These are phyloP conservation scores for Aplosporella prunicola DNA, from an alignment of 2,329 filamentous ascomycete genomes.

Conservation along the genomic window DNA sequence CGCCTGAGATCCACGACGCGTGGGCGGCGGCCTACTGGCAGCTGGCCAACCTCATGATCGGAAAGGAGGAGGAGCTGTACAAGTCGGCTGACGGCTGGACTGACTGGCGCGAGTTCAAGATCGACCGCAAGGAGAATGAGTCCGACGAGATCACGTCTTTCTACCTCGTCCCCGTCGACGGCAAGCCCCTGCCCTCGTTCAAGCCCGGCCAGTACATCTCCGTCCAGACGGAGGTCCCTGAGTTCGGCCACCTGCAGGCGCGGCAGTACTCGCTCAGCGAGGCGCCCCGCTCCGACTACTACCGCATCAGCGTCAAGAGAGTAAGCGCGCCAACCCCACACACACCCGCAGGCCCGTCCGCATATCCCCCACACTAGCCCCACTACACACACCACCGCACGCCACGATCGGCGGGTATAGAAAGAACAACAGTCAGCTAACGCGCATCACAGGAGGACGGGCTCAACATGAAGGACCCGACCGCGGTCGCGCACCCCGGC, in stretches of 20 bases:
- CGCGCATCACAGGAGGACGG: constrained; percentile 41
- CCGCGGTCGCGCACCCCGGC: constrained; percentile 46
- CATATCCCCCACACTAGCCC: not conserved
- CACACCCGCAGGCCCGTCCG: too few relatives aligned
- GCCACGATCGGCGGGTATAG: too few relatives aligned
- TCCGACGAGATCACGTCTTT: constrained; percentile 61
- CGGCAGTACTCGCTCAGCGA: constrained; percentile 67
- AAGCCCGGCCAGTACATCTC: constrained; percentile 66
- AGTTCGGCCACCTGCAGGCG: constrained; percentile 49
- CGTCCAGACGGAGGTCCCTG: constrained; percentile 48
- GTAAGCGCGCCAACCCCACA: too few relatives aligned
- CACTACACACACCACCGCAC: too few relatives aligned
- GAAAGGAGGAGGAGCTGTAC: constrained; percentile 55
- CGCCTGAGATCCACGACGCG: constrained; percentile 52
- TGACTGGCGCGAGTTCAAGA: constrained; percentile 57
- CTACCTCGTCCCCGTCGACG: constrained; percentile 56
- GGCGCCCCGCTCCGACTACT: constrained; percentile 49
- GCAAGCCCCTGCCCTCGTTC: constrained; percentile 51
- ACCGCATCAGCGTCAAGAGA: constrained; percentile 63
- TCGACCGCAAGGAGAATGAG: constrained; percentile 56
- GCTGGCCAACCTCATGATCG: constrained; percentile 63
- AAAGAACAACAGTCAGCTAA: not conserved
- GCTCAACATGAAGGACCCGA: constrained; percentile 36
- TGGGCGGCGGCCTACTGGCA: constrained; percentile 67
- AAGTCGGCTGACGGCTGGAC: constrained; percentile 52